Evolutionary conservation across 306 rosid genomes (phyloP), one percentile per base, ranked within the genome.

Genomic region (Quercus suber): DNA sequence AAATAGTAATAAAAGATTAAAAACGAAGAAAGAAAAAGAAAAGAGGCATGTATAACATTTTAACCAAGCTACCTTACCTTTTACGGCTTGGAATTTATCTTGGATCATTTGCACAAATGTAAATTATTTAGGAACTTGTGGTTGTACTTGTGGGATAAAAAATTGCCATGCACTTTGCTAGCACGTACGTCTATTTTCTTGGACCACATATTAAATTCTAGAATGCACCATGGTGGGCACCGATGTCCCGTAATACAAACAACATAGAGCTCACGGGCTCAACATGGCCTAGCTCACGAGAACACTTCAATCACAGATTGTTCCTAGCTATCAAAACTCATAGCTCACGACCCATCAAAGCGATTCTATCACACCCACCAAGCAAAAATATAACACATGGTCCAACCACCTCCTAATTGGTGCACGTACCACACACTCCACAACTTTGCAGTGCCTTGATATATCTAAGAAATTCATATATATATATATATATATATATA

Each of bases 401-500:
- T 5, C 60, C 1, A 17, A 10, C 31, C 57, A 60, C 19, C 18
- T 60, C 5, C 9, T 35, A 3, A 15, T 35, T 20, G 10, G 8
- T 13, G 7, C 10, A 15, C 19, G 65, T 37, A 10, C 57, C 52
- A 19, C 21, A 5, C 33, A 31, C 49, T 60, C n/a, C 28, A 20
- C 78, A 67, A 15, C 72, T 37, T 55, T 71, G 57, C 74, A 12
- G 4, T 14, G 4, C 7, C 21, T 11, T 20, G 8, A 2, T 9
- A 41, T 41, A 41, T 8, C 45, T 41, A 41, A 2, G 31, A 75
- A 25, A 33, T 51, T 21, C 75, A 27, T 28, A 55, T 81, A 85
- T 78, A 84, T 81, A 85, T 78, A 84, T 81, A 85, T 78, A 84
- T 81, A 31, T 6, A 6, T 37, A 37, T 37, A 37, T 37, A 37